Evolutionary conservation across 345 rosid species (phyloP).

Genomic region (Atalantia buxifolia): DNA sequence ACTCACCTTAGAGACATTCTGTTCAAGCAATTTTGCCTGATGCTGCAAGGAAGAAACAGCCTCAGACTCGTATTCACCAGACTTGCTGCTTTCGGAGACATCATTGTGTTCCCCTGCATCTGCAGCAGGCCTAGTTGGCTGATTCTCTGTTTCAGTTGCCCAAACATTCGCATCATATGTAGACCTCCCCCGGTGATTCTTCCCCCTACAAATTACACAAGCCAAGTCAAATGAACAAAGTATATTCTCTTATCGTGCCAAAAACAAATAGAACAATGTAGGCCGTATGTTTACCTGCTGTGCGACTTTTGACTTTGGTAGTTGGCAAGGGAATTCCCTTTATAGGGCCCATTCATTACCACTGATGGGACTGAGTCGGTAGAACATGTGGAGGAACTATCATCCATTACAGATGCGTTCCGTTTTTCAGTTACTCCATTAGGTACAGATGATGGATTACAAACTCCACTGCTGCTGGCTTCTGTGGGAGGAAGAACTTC

Average conservation of each 20-base stretch:
- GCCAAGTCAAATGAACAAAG: slow-evolving; percentile 10
- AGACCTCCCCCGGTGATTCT: slow-evolving; percentile 43
- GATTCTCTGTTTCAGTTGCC: slow-evolving; percentile 43
- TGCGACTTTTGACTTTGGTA: slow-evolving; percentile 45
- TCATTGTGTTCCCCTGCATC: slow-evolving; percentile 37
- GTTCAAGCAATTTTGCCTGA: slow-evolving; percentile 35
- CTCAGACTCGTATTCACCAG: slow-evolving; percentile 44
- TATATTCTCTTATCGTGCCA: neutral
- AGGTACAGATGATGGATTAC: slow-evolving; percentile 51
- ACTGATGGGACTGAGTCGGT: slow-evolving; percentile 71
- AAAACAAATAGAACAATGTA: neutral
- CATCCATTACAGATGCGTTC: slow-evolving; percentile 61
- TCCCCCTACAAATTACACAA: slow-evolving; percentile 40
- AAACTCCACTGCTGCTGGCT: slow-evolving; percentile 51
- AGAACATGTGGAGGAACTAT: slow-evolving; percentile 92
- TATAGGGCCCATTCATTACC: slow-evolving; percentile 55
- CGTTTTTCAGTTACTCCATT: slow-evolving; percentile 64
- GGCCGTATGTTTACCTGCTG: slow-evolving; percentile 41
- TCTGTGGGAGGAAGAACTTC: slow-evolving; percentile 63
- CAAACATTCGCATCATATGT: slow-evolving; percentile 38
- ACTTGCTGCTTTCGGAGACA: slow-evolving; percentile 40
- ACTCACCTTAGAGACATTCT: slow-evolving; percentile 41
- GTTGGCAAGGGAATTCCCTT: slow-evolving; percentile 42
- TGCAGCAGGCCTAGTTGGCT: slow-evolving; percentile 37
- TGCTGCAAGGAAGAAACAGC: slow-evolving; percentile 33